Percentiles rank a stretch among this genome's conserved stretches.
These are phyloP conservation scores for Solanum etuberosum DNA, from an alignment of 257 asterid species.

Conservation along the genomic window DNA sequence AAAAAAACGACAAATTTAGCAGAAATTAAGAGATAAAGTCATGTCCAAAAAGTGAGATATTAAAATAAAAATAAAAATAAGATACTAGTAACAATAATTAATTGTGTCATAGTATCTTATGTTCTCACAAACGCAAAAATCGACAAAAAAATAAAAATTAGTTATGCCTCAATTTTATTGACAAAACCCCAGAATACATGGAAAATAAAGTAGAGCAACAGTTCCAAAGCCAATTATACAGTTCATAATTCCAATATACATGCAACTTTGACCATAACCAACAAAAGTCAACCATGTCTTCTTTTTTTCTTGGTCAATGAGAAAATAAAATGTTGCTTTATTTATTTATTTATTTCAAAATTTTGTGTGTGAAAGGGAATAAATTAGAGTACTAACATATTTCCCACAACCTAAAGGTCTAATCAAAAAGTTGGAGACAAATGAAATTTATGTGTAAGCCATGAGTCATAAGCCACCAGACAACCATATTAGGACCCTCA, in stretches of 20 bases:
- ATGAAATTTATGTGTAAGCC: neutral
- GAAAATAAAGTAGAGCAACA: neutral
- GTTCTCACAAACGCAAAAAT: neutral
- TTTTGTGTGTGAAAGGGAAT: neutral
- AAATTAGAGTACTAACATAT: neutral
- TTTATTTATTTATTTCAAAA: neutral
- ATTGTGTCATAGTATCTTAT: neutral
- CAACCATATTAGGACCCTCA: neutral
- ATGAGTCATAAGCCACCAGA: conserved; percentile 2
- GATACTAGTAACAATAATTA: neutral
- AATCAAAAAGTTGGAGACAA: neutral
- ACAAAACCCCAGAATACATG: neutral
- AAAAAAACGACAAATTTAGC: neutral
- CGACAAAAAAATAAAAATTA: neutral
- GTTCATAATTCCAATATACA: neutral
- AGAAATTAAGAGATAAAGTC: neutral
- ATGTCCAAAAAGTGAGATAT: neutral
- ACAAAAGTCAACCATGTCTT: neutral
- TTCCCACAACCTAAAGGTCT: neutral
- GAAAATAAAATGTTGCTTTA: neutral
- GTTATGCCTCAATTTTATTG: neutral
- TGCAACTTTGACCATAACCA: neutral
- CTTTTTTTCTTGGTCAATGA: neutral
- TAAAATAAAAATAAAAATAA: neutral
- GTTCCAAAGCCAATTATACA: neutral